These are phyloP conservation scores for Isabelozyma rhagii DNA, from an alignment of 805 yeast species.

Conservation along the genomic window DNA sequence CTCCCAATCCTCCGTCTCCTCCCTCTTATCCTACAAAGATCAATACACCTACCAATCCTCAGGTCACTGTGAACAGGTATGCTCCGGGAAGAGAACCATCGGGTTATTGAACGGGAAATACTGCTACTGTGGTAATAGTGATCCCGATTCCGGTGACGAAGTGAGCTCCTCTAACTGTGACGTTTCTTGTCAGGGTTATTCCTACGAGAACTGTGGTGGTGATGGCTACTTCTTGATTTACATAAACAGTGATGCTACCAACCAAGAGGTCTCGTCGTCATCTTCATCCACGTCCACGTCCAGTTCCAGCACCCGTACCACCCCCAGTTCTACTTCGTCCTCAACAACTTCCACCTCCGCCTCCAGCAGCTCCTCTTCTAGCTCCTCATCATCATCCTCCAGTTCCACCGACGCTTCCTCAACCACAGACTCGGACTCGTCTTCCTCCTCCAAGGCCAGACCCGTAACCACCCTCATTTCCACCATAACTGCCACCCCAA, in stretches of 20 bases:
- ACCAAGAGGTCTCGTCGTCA: constrained; percentile 8
- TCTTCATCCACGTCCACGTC: constrained; percentile 6
- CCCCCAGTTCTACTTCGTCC: constrained; percentile 7
- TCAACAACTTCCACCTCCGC: constrained; percentile 3
- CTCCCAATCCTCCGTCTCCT: constrained; percentile 22
- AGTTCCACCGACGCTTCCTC: constrained; percentile 5
- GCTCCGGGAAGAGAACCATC: constrained; percentile 42
- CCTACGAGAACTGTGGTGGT: constrained; percentile 39
- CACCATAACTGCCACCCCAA: background rate
- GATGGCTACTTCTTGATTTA: constrained; percentile 29
- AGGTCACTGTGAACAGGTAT: constrained; percentile 50
- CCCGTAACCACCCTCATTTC: constrained; percentile 2
- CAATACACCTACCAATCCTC: constrained; percentile 57
- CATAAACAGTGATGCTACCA: constrained; percentile 19
- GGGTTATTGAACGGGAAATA: constrained; percentile 33
- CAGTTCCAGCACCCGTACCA: constrained; percentile 5
- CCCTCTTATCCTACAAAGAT: constrained; percentile 40
- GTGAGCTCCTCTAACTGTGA: constrained; percentile 26
- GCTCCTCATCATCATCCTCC: constrained; percentile 7
- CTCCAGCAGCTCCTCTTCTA: constrained; percentile 5
- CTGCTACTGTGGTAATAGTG: constrained; percentile 39
- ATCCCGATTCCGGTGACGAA: constrained; percentile 23
- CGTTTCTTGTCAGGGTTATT: constrained; percentile 35
- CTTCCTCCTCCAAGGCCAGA: constrained; percentile 4
- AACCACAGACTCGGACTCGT: constrained; percentile 9